These are phyloP conservation scores for Globisporangium middletonii DNA, from an alignment of 352 stramenopile genomes.

Conservation along the genomic window DNA sequence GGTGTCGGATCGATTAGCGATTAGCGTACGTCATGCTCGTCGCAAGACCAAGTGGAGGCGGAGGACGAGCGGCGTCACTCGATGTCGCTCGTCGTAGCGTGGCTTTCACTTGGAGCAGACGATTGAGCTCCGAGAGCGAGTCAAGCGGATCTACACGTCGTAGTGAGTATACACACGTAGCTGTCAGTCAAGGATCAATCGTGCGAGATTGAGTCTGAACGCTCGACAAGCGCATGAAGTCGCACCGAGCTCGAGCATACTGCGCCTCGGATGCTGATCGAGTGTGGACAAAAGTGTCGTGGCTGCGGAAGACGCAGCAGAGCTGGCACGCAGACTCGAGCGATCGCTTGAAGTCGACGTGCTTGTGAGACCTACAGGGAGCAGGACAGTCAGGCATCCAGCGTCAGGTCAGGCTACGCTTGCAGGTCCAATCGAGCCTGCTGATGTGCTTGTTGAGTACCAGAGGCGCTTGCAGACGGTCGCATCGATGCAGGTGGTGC, in stretches of 20 bases:
- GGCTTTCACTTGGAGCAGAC: slow-evolving; percentile 48
- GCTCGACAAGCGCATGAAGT: background rate
- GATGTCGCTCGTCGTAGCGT: slow-evolving; percentile 23
- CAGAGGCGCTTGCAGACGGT: slow-evolving; percentile 1
- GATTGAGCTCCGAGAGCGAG: slow-evolving; percentile 49
- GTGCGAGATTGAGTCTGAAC: background rate
- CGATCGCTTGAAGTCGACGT: background rate
- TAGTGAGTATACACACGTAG: background rate
- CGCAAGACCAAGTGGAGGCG: too few species aligned
- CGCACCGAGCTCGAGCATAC: slow-evolving; percentile 21
- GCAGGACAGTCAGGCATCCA: too few species aligned
- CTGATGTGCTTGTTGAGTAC: background rate
- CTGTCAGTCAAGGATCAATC: background rate
- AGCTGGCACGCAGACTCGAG: background rate
- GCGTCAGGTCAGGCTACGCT: too few species aligned
- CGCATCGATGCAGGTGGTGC: background rate
- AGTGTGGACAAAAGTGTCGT: slow-evolving; percentile 7
- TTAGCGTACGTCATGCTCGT: too few species aligned
- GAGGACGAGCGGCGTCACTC: background rate
- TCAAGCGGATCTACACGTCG: slow-evolving; percentile 33
- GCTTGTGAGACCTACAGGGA: background rate
- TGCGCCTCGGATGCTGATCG: slow-evolving; percentile 6
- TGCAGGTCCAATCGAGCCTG: background rate
- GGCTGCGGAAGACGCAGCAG: background rate
- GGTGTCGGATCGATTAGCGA: too few species aligned